A percentile compares a stretch with the other conserved stretches of the same genome.
Conservation (phyloP, 2,329 filamentous ascomycete genomes). For the Colletotrichum sojae region DNA sequence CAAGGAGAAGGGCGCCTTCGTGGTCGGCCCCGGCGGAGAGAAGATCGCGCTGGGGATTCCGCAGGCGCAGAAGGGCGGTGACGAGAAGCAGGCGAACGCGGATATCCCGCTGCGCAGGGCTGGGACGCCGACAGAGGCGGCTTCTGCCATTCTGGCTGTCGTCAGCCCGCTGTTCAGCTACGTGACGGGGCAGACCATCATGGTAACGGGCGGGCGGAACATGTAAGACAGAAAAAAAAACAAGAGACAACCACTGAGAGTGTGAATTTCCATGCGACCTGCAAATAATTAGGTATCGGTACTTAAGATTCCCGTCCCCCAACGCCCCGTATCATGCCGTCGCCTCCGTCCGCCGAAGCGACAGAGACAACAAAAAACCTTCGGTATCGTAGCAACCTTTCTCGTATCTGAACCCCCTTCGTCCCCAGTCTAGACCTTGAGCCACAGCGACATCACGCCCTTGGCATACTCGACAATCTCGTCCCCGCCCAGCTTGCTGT, state of each 20-base stretch:
- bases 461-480: conserved; percentile 98
- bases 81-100: conserved; percentile 59
- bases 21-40: conserved; percentile 81
- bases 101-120: conserved; percentile 86
- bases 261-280: conserved; percentile 23
- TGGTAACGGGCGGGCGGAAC: conserved; percentile 83
- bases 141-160: conserved; percentile 81
- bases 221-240: conserved; percentile 58
- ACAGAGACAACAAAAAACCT: neutral
- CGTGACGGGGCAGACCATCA: conserved; percentile 88
- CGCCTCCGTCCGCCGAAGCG: conserved; percentile 19
- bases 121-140: conserved; percentile 85
- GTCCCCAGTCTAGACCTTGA: conserved; percentile 74
- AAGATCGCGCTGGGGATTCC: conserved; percentile 84
- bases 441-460: conserved; percentile 83
- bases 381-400: conserved; percentile 28
- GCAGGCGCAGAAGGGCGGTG: conserved; percentile 64
- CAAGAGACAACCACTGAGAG: neutral
- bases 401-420: too few relatives aligned
- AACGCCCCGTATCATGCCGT: conserved; percentile 36
- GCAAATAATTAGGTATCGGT: conserved; percentile 41
- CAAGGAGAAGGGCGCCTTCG: conserved; percentile 87
- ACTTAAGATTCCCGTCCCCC: conserved; percentile 37
- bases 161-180: conserved; percentile 88
- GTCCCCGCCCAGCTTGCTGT: conserved; percentile 92